Conservation (phyloP, 176 grass and related monocot species). For the Musa itinerans region DNA sequence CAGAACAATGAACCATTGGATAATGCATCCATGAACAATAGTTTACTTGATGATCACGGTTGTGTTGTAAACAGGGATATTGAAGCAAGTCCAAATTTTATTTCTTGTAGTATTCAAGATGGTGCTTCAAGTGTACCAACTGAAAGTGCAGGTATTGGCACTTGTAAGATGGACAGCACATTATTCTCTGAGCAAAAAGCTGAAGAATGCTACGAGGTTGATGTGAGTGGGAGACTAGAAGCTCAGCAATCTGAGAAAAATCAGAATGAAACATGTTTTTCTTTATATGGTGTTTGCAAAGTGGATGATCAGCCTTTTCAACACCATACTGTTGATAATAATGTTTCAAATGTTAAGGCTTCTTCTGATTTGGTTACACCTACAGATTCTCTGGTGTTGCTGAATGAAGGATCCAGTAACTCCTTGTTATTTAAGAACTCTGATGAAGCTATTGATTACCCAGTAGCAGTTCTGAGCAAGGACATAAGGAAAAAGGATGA, state of each 20-base stretch:
- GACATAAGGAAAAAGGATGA: constrained; percentile 24
- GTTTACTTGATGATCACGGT: not conserved
- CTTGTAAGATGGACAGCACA: constrained; percentile 24
- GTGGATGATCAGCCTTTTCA: constrained; percentile 11
- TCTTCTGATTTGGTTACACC: constrained; percentile 20
- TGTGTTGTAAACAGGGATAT: not conserved
- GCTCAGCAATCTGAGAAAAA: constrained; percentile 28
- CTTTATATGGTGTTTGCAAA: constrained; percentile 20
- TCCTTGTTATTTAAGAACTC: constrained; percentile 36
- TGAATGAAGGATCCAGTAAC: constrained; percentile 25
- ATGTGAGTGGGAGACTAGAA: constrained; percentile 24
- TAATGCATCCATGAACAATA: constrained; percentile 17
- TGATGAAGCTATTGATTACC: constrained; percentile 75
- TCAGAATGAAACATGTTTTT: constrained; percentile 14
- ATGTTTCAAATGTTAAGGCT: constrained; percentile 21
- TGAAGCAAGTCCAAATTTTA: not conserved
- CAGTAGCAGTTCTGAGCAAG: constrained; percentile 43
- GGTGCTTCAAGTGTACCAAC: constrained; percentile 6
- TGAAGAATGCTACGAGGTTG: constrained; percentile 27
- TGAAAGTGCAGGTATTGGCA: constrained; percentile 9
- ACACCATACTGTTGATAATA: constrained; percentile 20
- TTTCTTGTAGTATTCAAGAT: not conserved
- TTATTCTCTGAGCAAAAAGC: constrained; percentile 28
- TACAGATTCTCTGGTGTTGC: constrained; percentile 9
- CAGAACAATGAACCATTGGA: constrained; percentile 31